A percentile compares a stretch with the other conserved stretches of the same genome.
phyloP scores from a whole-genome alignment of 2,329 filamentous ascomycete species.

The Penicillium rolfsii region DNA sequence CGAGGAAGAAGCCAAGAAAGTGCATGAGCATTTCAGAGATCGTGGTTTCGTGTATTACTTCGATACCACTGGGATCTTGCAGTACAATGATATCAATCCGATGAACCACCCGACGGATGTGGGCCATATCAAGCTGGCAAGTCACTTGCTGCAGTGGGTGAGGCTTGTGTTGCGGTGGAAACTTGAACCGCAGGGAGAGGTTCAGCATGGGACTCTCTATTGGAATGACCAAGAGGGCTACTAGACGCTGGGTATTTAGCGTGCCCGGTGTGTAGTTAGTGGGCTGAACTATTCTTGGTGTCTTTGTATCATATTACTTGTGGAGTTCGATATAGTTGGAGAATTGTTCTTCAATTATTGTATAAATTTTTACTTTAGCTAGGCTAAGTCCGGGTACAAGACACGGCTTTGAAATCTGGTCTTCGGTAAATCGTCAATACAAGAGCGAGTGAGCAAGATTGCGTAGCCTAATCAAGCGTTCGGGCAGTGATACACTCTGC shows the following conservation, averaged over 20 bases:
- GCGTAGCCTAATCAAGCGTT: neutral
- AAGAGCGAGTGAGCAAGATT: neutral
- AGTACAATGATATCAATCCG: conserved; percentile 65
- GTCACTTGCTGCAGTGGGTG: conserved; percentile 62
- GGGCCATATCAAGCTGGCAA: conserved; percentile 64
- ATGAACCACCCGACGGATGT: conserved; percentile 64
- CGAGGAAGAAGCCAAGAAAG: conserved; percentile 54
- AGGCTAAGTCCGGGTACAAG: neutral
- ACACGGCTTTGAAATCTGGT: neutral
- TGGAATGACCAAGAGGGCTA: conserved; percentile 57
- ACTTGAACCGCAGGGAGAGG: conserved; percentile 59
- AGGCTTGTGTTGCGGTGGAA: conserved; percentile 61
- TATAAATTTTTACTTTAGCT: neutral
- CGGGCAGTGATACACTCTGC: no score
- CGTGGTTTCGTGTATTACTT: conserved; percentile 63
- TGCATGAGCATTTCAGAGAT: conserved; percentile 57
- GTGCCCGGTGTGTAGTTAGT: no score
- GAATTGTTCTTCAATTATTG: neutral
- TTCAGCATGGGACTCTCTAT: conserved; percentile 55
- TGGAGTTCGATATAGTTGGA: neutral
- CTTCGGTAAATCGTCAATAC: no score
- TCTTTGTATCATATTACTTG: neutral
- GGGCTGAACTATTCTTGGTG: no score
- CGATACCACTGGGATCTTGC: conserved; percentile 63
- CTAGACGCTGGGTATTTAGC: conserved; percentile 26